Base-by-base conservation (phyloP, 495 filamentous ascomycete species). In the Baudoinia panamericana region DNA sequence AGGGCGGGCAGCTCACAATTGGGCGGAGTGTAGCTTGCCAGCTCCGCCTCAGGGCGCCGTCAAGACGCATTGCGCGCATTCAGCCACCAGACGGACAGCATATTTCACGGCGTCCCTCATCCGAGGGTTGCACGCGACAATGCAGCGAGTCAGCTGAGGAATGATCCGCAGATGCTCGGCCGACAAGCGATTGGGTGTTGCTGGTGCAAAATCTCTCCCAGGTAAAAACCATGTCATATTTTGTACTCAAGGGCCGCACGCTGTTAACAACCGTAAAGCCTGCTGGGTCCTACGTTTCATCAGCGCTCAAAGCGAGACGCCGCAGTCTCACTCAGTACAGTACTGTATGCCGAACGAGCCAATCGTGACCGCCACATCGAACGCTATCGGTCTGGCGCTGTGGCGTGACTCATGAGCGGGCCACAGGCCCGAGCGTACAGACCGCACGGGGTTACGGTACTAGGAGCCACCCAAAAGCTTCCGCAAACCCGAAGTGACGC, bases 81-180 rank as follows among this genome's bases (percentile, higher is more conserved):
- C 31, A 28, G 41, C 41, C 41, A 44, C 41, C 15, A 17, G 22
- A 21, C 15, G 32, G 32, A 44, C 41, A n/a, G 26, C 41, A 44
- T 44, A 27, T 28, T 18, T 22, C 16, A 11, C 30, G 18, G 30
- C 7, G 7, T n/a, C 30, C 30, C 18, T 6, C 18, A 6, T 6
- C 15, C 30, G 15, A 30, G 17, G 12, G 22, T 29, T 31, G 34
- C 43, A 32, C 33, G 27, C 22, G 22, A 34, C 25, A 16, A 35
- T 25, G 26, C n/a, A n/a, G n/a, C n/a, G 30, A 33, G 30, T 15
- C 9, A 7, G 30, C 30, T 7, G 17, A 35, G 30, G 30, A 24
- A 23, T 13, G n/a, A n/a, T 12, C 21, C 45, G 45, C 39, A 48
- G 15, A 43, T 49, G 26, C 34, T 49, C 46, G 46, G 46, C 35